Conservation (phyloP, 2,329 filamentous ascomycete genomes). For the Alternaria gansuensis region DNA sequence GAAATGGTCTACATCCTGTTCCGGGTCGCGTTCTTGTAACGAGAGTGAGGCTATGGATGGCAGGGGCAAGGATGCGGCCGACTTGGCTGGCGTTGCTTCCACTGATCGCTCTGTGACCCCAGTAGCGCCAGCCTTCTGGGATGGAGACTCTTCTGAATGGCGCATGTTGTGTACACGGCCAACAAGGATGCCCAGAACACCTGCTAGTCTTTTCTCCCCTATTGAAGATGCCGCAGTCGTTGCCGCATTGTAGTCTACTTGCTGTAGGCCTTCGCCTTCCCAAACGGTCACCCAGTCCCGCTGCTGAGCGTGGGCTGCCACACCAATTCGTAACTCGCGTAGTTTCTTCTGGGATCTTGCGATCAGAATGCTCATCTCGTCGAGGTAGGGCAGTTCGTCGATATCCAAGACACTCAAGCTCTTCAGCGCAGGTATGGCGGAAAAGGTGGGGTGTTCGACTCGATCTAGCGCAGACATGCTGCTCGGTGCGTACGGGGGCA, state of each 20-base stretch:
- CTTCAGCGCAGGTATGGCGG: slow-evolving; percentile 76
- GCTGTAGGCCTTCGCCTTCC: slow-evolving; percentile 69
- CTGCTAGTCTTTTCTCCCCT: slow-evolving; percentile 70
- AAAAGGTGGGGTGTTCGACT: slow-evolving; percentile 82
- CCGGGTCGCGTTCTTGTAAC: slow-evolving; percentile 43
- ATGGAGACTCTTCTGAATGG: slow-evolving; percentile 43
- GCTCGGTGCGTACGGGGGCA: slow-evolving; percentile 40
- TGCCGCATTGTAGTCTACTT: slow-evolving; percentile 67
- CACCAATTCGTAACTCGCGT: slow-evolving; percentile 76
- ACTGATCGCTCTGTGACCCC: slow-evolving; percentile 28
- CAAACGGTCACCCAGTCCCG: slow-evolving; percentile 68
- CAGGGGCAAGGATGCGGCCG: slow-evolving; percentile 23
- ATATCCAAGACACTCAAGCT: slow-evolving; percentile 81
- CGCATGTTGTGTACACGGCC: slow-evolving; percentile 71
- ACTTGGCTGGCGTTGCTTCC: slow-evolving; percentile 33
- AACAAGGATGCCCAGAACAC: slow-evolving; percentile 73
- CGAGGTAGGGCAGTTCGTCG: slow-evolving; percentile 81
- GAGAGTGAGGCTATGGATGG: slow-evolving; percentile 33
- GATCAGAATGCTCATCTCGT: slow-evolving; percentile 82
- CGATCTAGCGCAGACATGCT: slow-evolving; percentile 55
- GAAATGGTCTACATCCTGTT: slow-evolving; percentile 40
- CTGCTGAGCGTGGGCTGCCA: slow-evolving; percentile 65
- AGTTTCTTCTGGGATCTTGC: slow-evolving; percentile 72
- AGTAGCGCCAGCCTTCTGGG: slow-evolving; percentile 18
- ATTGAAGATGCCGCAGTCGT: slow-evolving; percentile 63